Evolutionary conservation across 1,284 basidiomycete species (phyloP).

Genomic region (Puccinia horiana): DNA sequence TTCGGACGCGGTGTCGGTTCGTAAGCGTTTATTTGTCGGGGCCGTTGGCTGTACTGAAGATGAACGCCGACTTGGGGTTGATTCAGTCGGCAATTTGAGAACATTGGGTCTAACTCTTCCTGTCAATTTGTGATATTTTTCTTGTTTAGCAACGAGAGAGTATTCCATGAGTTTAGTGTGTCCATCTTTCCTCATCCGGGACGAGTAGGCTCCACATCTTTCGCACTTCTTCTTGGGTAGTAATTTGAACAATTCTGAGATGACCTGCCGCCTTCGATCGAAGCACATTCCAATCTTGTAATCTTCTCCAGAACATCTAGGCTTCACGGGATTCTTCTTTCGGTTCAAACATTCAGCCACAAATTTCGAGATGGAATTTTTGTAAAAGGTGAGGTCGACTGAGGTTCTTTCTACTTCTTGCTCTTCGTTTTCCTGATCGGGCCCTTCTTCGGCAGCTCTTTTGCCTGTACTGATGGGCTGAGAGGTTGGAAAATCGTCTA

Average conservation of each 20-base stretch:
- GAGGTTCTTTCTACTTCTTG: conserved; percentile 62
- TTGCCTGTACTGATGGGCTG: conserved; percentile 50
- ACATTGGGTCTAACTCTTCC: conserved; percentile 65
- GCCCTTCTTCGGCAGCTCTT: conserved; percentile 53
- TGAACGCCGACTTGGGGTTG: conserved; percentile 1
- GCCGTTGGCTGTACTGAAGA: neutral
- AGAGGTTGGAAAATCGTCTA: conserved; percentile 62
- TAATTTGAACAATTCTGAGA: conserved; percentile 77
- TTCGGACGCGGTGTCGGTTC: neutral
- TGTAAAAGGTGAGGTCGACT: conserved; percentile 69
- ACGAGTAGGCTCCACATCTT: conserved; percentile 36
- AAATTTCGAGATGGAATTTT: conserved; percentile 66
- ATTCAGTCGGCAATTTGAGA: neutral
- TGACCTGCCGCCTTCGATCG: conserved; percentile 78
- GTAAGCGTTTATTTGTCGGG: neutral
- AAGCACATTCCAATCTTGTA: conserved; percentile 89
- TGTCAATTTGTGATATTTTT: conserved; percentile 66
- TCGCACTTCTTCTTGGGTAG: conserved; percentile 60
- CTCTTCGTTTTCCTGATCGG: conserved; percentile 57
- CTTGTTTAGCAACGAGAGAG: conserved; percentile 79
- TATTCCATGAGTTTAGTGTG: conserved; percentile 93
- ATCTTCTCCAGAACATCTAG: conserved; percentile 66
- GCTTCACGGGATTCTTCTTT: conserved; percentile 54
- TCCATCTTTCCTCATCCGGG: conserved; percentile 78
- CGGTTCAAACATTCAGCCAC: conserved; percentile 69